Base-by-base conservation (phyloP, 192 early-diverging fungal genomes). In the Gigaspora rosea region DNA sequence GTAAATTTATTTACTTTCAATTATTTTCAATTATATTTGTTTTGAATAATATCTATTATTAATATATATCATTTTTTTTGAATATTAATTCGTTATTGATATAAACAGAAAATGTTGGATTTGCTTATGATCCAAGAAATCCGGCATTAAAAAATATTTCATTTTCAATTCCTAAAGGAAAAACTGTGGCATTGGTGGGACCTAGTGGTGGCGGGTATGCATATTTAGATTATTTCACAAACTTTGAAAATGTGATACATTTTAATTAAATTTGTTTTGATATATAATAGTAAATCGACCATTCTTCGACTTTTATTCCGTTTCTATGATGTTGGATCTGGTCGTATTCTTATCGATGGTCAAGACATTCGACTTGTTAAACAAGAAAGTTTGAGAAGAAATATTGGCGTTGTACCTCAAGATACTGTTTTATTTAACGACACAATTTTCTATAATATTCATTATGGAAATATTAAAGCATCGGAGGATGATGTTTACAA, bases 401-500 rank as follows among this genome's bases (percentile, higher is more conserved):
- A 88, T 58, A 94, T 98, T 70, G 96, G 96, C 27, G 95, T 98
- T 32, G 97, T 98, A 18, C 96, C 97, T 18, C 91, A 95, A 82
- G 96, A 98, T 81, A 97, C 96, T 15, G 95, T 98, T 1, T 86
- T 98, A 27, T 98, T 98, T 85, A 99, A 99, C 82, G 95, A 98
- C 70, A 93, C 95, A 20, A 91, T 99, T 73, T 87, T 86, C 58
- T 97, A 95, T 88, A 99, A 99, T 82, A 97, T 99, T 80, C 91
- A 91, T 22, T 99, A 98, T 80, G 93, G 92, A 20, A 84, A 91
- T 22, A 82, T 85, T 11, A 72, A 86, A 62, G 93, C 94, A 33
- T 80, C 88, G 2, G 89, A 91, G 61, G 88, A 87, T 35, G 90
- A 94, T 70, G 90, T 95, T 12, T 81, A 85, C 11, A 78, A 80